Conservation (phyloP, 495 filamentous ascomycete genomes). For the Neurospora sp. region DNA sequence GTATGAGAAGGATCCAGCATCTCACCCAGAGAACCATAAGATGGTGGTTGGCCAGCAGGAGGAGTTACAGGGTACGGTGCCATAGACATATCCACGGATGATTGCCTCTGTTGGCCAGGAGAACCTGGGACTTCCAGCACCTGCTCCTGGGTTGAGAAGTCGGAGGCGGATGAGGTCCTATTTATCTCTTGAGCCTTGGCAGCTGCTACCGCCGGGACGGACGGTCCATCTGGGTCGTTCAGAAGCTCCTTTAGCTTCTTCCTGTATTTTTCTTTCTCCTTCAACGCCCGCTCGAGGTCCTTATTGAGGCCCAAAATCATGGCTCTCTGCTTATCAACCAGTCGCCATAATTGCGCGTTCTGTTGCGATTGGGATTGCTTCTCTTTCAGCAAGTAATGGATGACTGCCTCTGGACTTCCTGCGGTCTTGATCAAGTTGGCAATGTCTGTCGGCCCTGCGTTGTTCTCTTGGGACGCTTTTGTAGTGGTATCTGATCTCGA, state of each 20-base stretch:
- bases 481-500: slow-evolving; percentile 49
- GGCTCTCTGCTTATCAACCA: slow-evolving; percentile 91
- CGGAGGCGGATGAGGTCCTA: slow-evolving; percentile 2
- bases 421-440: slow-evolving; percentile 66
- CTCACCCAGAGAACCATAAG: slow-evolving; percentile 23
- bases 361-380: slow-evolving; percentile 81
- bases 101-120: slow-evolving; percentile 36
- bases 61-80: slow-evolving; percentile 50
- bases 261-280: slow-evolving; percentile 90
- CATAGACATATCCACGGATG: slow-evolving; percentile 41
- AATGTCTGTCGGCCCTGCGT: slow-evolving; percentile 48
- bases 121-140: slow-evolving; percentile 29
- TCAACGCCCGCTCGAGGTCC: slow-evolving; percentile 81
- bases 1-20: slow-evolving; percentile 38
- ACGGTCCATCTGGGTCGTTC: slow-evolving; percentile 19
- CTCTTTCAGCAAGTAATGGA: slow-evolving; percentile 80
- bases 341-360: slow-evolving; percentile 85
- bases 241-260: slow-evolving; percentile 74
- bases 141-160: slow-evolving; percentile 17
- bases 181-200: slow-evolving; percentile 1
- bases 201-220: slow-evolving; percentile 9
- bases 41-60: slow-evolving; percentile 28
- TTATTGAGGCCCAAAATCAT: slow-evolving; percentile 92
- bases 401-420: slow-evolving; percentile 81
- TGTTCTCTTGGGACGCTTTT: slow-evolving; percentile 51